Evolutionary conservation across 306 rosid genomes (phyloP).

Genomic region (Trifolium fragiferum): DNA sequence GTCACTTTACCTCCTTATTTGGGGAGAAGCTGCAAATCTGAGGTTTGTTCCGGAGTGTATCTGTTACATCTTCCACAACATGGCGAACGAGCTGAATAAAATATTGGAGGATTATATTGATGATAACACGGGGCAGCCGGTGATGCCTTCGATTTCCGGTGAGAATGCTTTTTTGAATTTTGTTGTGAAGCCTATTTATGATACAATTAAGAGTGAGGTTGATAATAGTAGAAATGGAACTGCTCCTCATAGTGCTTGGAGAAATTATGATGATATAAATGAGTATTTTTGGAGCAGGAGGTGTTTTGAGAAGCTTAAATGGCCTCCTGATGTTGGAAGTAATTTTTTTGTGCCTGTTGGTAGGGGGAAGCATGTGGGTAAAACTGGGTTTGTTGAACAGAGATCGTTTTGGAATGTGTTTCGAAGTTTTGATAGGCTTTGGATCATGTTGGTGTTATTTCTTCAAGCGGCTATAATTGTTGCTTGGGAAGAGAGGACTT

Average conservation of each 20-base stretch:
- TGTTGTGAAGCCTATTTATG: conserved; percentile 87
- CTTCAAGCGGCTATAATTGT: conserved; percentile 89
- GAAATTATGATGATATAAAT: conserved; percentile 92
- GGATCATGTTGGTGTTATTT: conserved; percentile 84
- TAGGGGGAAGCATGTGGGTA: conserved; percentile 74
- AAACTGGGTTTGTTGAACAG: conserved; percentile 97
- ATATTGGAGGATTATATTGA: conserved; percentile 89
- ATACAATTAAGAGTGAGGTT: conserved; percentile 78
- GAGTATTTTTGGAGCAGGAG: conserved; percentile 93
- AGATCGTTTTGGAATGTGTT: conserved; percentile 91
- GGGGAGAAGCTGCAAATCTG: conserved; percentile 97
- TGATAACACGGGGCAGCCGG: conserved; percentile 87
- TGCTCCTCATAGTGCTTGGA: conserved; percentile 86
- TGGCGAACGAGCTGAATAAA: conserved; percentile 82
- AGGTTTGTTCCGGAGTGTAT: conserved; percentile 85
- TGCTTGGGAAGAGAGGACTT: conserved; percentile 71
- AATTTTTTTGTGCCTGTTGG: conserved; percentile 69
- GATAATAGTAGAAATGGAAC: conserved; percentile 78
- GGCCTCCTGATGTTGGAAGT: conserved; percentile 85
- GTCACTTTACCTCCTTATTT: conserved; percentile 72
- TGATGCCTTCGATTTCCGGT: conserved; percentile 72
- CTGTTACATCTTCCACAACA: conserved; percentile 81
- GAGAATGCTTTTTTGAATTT: conserved; percentile 74
- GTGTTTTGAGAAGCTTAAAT: conserved; percentile 86
- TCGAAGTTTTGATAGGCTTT: conserved; percentile 85